Base-by-base conservation (phyloP, 495 filamentous ascomycete species). In the Aspergillus haitiensis region DNA sequence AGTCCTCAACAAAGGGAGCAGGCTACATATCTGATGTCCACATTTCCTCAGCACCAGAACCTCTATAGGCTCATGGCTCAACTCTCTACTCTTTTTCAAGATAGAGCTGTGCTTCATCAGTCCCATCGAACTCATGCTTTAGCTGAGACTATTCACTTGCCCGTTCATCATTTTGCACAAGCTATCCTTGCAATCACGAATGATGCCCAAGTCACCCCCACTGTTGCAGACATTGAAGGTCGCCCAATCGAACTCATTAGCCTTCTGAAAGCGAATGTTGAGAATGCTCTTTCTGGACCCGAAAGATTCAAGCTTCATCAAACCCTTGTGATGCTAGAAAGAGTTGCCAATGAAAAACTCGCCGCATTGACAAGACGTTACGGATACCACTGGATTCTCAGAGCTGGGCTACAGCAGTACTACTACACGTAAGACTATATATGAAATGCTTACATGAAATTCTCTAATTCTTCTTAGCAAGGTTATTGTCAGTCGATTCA, bases 371-470 rank as follows among this genome's bases (percentile, higher is more conserved):
- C 51, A 7, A 50, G 52, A 33, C 46, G 60, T 18, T 70, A 62
- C 46, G 67, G 64, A 10, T 70, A 70, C 32, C 67, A 70, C 40
- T 59, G 59, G 39, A 56, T 70, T 21, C 65, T 70, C 60, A 61
- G 64, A 44, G 56, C 53, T 54, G 64, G 67, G 21, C 62, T 70
- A 33, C 59, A 56, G 9, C 40, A 67, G 47, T 70, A 70, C 27
- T 65, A 63, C 59, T 39, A 58, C 52, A 65, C 49, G 65, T 63
- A 50, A 56, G 65, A n/a, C 61, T 27, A 3, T n/a, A 21, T 5
- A 8, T 37, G 10, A 15, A 33, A 16, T 34, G 18, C 8, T 7
- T 52, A 12, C 12, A 7, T 40, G 35, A 47, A 34, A 21, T 31
- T 1, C 32, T 31, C 46, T 18, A 40, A 18, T 52, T 40, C 51